These are phyloP conservation scores for Bipolaris gigantea DNA, from an alignment of 2,329 filamentous ascomycete species.

Conservation along the genomic window DNA sequence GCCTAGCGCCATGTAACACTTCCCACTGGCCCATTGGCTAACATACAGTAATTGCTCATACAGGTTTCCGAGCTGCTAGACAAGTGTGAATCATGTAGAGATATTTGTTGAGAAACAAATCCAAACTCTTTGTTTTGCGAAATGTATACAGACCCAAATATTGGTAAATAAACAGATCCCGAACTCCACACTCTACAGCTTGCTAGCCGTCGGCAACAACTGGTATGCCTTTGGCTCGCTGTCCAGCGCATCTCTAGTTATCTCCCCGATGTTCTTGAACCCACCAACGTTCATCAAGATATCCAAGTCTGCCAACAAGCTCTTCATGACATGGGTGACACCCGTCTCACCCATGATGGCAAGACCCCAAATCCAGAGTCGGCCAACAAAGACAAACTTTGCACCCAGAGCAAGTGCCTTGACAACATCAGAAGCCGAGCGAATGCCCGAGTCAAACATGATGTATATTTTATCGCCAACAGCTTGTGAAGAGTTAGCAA, in stretches of 20 bases:
- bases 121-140: background rate
- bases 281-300: constrained; percentile 64
- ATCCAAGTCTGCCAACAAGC: constrained; percentile 64
- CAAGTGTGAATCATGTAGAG: background rate
- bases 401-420: constrained; percentile 65
- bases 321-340: constrained; percentile 64
- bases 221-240: constrained; percentile 28
- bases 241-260: constrained; percentile 48
- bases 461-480: constrained; percentile 56
- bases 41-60: background rate
- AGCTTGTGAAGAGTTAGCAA: constrained; percentile 31
- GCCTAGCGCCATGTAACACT: constrained; percentile 2
- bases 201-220: constrained; percentile 27
- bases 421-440: constrained; percentile 60
- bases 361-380: constrained; percentile 63
- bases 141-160: background rate
- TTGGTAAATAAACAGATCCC: too few relatives aligned
- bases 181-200: constrained; percentile 17
- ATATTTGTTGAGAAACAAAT: background rate
- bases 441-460: constrained; percentile 63
- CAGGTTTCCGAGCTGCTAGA: too few relatives aligned
- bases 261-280: constrained; percentile 56
- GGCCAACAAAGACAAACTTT: constrained; percentile 63
- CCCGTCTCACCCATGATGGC: constrained; percentile 63
- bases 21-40: background rate